Evolutionary conservation across 805 yeast species (phyloP).

Genomic region (Metschnikowia borealis): DNA sequence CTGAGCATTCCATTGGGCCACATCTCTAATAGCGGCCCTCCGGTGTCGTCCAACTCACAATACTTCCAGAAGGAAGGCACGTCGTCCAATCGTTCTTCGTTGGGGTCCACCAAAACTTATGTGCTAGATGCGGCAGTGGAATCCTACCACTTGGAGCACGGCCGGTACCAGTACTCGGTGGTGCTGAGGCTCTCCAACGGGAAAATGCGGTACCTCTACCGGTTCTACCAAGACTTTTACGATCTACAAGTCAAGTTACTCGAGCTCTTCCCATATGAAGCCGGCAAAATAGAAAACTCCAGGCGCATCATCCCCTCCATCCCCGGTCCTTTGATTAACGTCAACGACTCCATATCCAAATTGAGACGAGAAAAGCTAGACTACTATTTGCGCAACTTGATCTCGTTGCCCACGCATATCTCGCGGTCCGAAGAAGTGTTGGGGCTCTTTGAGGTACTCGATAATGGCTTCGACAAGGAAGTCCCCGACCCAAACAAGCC

Average conservation of each 20-base stretch:
- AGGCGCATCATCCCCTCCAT: constrained; percentile 85
- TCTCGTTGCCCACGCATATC: constrained; percentile 72
- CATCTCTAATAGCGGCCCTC: constrained; percentile 29
- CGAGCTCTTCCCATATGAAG: constrained; percentile 85
- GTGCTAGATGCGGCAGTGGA: constrained; percentile 72
- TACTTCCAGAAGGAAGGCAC: constrained; percentile 27
- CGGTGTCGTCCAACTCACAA: constrained; percentile 35
- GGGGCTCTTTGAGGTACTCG: constrained; percentile 62
- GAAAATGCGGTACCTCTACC: constrained; percentile 64
- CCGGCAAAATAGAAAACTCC: constrained; percentile 76
- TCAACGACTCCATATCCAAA: constrained; percentile 66
- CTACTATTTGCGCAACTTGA: constrained; percentile 50
- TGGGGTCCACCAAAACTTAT: constrained; percentile 29
- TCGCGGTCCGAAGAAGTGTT: constrained; percentile 66
- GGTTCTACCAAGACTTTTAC: constrained; percentile 94
- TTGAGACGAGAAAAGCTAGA: constrained; percentile 53
- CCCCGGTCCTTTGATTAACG: constrained; percentile 93
- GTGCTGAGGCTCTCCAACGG: constrained; percentile 66
- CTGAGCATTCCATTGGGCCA: constrained; percentile 71
- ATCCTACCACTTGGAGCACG: constrained; percentile 73
- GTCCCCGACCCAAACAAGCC: constrained; percentile 27
- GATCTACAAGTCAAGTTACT: constrained; percentile 83
- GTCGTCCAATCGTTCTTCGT: constrained; percentile 28
- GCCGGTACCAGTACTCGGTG: constrained; percentile 84
- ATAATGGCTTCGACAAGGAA: constrained; percentile 60